phyloP scores from a whole-genome alignment of 352 stramenopile genomes.

The Pythium myriotylum region DNA sequence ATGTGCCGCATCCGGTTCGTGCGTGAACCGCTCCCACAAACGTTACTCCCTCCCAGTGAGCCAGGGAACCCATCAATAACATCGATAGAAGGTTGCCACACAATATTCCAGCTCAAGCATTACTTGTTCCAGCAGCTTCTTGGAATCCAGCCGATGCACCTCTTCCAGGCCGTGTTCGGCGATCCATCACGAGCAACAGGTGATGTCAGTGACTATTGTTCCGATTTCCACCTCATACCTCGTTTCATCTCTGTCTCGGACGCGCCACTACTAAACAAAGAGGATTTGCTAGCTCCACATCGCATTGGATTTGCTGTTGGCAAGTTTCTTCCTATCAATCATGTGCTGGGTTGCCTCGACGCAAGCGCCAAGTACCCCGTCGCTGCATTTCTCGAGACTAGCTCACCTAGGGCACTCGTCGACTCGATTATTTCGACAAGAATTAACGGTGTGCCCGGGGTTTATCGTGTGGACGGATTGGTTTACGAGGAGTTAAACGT shows the following conservation, averaged over 20 bases:
- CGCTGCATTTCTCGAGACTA: conserved; percentile 50
- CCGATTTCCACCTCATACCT: conserved; percentile 79
- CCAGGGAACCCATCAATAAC: conserved; percentile 10
- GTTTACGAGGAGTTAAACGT: conserved; percentile 26
- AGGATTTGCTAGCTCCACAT: conserved; percentile 65
- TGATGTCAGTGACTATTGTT: conserved; percentile 60
- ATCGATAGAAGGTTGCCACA: conserved; percentile 44
- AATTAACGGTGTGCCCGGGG: conserved; percentile 61
- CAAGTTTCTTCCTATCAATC: conserved; percentile 60
- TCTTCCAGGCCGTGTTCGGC: conserved; percentile 68
- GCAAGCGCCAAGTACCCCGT: conserved; percentile 53
- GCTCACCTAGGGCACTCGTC: conserved; percentile 50
- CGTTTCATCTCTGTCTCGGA: conserved; percentile 80
- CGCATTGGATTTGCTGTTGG: conserved; percentile 82
- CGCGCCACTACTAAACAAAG: conserved; percentile 56
- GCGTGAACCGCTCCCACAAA: conserved; percentile 57
- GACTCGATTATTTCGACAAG: conserved; percentile 75
- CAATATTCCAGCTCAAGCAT: conserved; percentile 67
- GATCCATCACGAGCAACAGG: conserved; percentile 57
- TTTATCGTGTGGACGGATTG: conserved; percentile 67
- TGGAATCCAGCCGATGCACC: conserved; percentile 68
- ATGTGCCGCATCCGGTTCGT: conserved; percentile 82
- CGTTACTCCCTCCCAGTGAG: conserved; percentile 31
- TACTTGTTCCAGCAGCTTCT: conserved; percentile 80
- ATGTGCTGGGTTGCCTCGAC: conserved; percentile 71